phyloP scores from a whole-genome alignment of 1,284 basidiomycete genomes.

The Cystobasidiaceae sp. region DNA sequence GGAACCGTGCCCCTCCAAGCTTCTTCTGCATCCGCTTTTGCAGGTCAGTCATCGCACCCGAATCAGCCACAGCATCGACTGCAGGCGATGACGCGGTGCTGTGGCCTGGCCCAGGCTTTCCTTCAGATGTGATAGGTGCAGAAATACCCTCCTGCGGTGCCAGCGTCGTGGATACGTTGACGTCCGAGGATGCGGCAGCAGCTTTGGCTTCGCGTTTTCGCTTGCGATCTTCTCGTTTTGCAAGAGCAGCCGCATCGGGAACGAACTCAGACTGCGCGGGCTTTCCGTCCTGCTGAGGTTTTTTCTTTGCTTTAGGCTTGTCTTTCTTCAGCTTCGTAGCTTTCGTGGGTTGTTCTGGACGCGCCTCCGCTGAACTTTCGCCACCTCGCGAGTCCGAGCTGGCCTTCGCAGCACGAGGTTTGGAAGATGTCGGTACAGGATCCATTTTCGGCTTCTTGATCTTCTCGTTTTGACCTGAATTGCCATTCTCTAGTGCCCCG shows the following conservation, averaged over 20 bases:
- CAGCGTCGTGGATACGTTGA: no score
- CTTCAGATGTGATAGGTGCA: background rate
- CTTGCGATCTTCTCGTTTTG: conserved; percentile 20
- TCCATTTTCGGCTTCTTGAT: background rate
- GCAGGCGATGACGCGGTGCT: no score
- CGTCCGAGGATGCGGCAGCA: background rate
- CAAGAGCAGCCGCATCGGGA: conserved; percentile 20
- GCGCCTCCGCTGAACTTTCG: background rate
- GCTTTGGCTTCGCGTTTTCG: background rate
- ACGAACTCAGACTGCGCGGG: conserved; percentile 9
- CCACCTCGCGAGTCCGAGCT: background rate
- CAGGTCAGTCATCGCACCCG: conserved; percentile 10
- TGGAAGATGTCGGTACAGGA: background rate
- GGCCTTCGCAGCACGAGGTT: background rate
- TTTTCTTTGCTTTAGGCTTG: conserved; percentile 36
- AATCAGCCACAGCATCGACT: background rate
- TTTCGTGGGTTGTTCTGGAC: background rate
- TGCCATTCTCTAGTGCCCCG: conserved; percentile 35
- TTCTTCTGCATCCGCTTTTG: conserved; percentile 36
- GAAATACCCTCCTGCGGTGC: no score
- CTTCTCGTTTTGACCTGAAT: conserved; percentile 33
- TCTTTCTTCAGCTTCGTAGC: conserved; percentile 2
- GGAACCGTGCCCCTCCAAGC: conserved; percentile 41
- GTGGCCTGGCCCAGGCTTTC: background rate
- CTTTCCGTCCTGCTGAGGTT: conserved; percentile 10